Conservation (phyloP, 148 eudicot genomes). For the Talinum fruticosum region DNA sequence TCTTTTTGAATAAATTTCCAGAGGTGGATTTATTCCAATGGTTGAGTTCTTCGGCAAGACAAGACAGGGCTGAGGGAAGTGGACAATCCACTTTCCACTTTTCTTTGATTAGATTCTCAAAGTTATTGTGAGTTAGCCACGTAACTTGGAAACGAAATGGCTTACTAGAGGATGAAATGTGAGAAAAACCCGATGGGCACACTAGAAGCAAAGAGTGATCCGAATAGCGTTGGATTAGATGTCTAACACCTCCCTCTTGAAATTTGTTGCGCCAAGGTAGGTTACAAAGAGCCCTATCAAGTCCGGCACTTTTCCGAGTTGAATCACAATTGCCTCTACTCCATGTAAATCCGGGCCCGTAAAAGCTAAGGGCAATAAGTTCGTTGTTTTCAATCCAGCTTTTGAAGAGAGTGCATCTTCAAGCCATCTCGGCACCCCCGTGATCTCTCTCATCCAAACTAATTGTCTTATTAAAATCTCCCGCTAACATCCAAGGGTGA, state of each 20-base stretch:
- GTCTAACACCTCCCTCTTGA: not conserved
- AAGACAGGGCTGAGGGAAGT: not conserved
- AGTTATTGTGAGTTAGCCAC: not conserved
- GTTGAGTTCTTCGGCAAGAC: not conserved
- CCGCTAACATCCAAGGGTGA: too few relatives aligned
- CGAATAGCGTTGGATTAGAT: not conserved
- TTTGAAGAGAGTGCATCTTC: too few relatives aligned
- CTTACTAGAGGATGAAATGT: not conserved
- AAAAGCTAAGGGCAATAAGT: not conserved
- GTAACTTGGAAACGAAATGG: not conserved
- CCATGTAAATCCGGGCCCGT: not conserved
- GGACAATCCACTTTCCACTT: not conserved
- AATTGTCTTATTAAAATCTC: too few relatives aligned
- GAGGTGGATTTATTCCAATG: not conserved
- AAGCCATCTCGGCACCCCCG: too few relatives aligned
- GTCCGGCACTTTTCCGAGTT: not conserved
- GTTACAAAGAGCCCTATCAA: not conserved
- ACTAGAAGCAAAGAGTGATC: not conserved
- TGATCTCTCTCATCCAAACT: too few relatives aligned
- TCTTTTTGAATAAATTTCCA: not conserved
- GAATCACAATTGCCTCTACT: not conserved
- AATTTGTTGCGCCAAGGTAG: not conserved
- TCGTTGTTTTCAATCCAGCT: too few relatives aligned
- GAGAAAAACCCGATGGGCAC: not conserved
- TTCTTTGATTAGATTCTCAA: not conserved